Percentiles rank a stretch among this genome's conserved stretches.
Evolutionary conservation across 23 red algal species (phyloP).

Genomic region (Gracilaria domingensis): DNA sequence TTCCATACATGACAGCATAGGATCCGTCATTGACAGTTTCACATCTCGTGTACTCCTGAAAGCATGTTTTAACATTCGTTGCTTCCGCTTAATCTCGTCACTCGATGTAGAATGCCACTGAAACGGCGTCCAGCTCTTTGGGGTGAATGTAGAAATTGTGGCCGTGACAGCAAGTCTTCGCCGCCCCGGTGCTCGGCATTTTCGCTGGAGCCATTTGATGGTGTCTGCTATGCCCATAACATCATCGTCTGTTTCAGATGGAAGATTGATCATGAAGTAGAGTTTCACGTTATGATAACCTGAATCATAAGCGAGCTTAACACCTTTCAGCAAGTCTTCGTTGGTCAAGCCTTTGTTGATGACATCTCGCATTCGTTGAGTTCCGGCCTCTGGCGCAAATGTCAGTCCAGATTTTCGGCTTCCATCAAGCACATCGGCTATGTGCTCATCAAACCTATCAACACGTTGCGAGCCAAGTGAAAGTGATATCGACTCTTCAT

Average conservation of each 20-base stretch:
- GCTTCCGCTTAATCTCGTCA: slow-evolving; percentile 71
- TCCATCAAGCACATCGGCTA: too few relatives aligned
- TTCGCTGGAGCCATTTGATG: slow-evolving; percentile 70
- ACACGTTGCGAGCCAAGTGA: too few relatives aligned
- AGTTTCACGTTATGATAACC: too few relatives aligned
- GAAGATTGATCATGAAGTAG: too few relatives aligned
- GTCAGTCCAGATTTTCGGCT: too few relatives aligned
- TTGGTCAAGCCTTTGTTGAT: too few relatives aligned
- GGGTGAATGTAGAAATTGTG: slow-evolving; percentile 76
- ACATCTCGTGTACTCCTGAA: slow-evolving; percentile 54
- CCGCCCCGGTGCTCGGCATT: slow-evolving; percentile 46
- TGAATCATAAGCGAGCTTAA: too few relatives aligned
- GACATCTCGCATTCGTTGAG: too few relatives aligned
- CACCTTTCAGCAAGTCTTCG: too few relatives aligned
- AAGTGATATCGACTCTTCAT: too few relatives aligned
- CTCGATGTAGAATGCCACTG: slow-evolving; percentile 83
- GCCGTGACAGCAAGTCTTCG: slow-evolving; percentile 57
- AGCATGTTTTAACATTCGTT: slow-evolving; percentile 63
- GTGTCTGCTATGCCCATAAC: slow-evolving; percentile 82
- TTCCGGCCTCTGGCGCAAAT: too few relatives aligned
- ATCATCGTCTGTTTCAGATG: slow-evolving; percentile 87
- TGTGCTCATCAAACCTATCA: too few relatives aligned
- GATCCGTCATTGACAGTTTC: slow-evolving; percentile 56
- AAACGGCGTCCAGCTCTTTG: slow-evolving; percentile 81
- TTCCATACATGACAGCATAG: slow-evolving; percentile 73